Percentiles rank a stretch among this genome's conserved stretches.
These are phyloP conservation scores for Climacium dendroides DNA, from an alignment of 225 moss, liverwort and hornwort species.

Conservation along the genomic window DNA sequence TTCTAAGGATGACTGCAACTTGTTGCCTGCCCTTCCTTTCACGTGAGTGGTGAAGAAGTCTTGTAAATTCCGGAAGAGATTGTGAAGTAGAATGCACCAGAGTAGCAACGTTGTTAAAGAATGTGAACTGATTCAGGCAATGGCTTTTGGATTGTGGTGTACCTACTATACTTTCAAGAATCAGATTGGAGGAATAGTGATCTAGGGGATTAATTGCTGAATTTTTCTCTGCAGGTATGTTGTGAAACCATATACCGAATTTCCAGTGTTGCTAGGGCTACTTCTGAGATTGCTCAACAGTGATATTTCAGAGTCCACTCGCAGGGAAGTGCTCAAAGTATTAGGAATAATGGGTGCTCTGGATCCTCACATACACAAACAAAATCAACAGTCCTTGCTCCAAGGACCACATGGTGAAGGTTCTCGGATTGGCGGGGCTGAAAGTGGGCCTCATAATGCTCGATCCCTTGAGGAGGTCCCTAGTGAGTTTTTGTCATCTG, in stretches of 20 bases:
- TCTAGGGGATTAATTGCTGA: neutral
- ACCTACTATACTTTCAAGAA: neutral
- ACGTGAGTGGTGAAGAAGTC: neutral
- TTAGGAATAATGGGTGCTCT: constrained; percentile 97
- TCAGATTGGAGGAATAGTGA: neutral
- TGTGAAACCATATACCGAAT: constrained; percentile 76
- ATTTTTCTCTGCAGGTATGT: constrained; percentile 63
- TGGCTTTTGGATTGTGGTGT: neutral
- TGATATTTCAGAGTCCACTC: constrained; percentile 73
- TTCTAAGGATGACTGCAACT: neutral
- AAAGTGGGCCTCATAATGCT: constrained; percentile 81
- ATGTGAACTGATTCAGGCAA: neutral
- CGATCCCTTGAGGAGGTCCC: constrained; percentile 93
- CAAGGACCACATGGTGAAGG: constrained; percentile 73
- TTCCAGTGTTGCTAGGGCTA: constrained; percentile 67
- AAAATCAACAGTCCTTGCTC: constrained; percentile 56
- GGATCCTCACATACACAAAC: constrained; percentile 91
- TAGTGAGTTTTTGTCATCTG: constrained; percentile 73
- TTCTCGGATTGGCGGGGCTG: constrained; percentile 47
- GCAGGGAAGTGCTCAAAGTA: constrained; percentile 90
- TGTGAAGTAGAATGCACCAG: neutral
- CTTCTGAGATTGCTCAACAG: constrained; percentile 79
- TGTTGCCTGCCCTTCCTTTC: neutral
- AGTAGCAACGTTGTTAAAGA: neutral
- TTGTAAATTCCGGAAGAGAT: neutral